Evolutionary conservation across 1,284 basidiomycete species (phyloP), one percentile per base, ranked within the genome.

Genomic region (Cutaneotrichosporon cavernicola): DNA sequence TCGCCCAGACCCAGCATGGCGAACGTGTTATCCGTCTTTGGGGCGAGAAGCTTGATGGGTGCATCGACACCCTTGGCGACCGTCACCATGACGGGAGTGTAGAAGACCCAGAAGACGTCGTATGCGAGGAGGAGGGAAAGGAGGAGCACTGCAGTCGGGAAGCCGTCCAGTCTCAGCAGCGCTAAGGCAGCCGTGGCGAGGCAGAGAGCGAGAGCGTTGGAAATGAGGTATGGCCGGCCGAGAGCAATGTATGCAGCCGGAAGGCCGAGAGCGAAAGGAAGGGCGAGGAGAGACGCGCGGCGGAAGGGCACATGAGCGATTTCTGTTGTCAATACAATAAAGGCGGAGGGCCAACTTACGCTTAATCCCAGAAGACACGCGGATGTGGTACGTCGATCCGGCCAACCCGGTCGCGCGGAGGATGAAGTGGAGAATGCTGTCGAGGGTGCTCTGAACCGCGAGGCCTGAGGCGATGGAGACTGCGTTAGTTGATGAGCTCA

Each of bases 11-110:
- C 96, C 31, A 99, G 88, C 88, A 98, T 90, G 38, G 30, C 22
- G 14, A 21, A 26, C 16, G 47, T 26, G 56, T 84, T 80, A 49
- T 80, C 81, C n/a, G 61, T 73, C 63, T 91, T 92, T 0, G 92
- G 89, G 85, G 90, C 94, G 46, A 94, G 83, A 43, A 96, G 77
- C 80, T 96, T 96, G 81, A 96, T 97, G 14, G 96, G 96, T n/a
- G 90, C 88, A 72, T 98, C 94, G 63, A 98, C 86, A 62, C 86
- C 88, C 40, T 90, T 94, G 1, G 96, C 96, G 0, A 98, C 96
- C 69, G 89, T 88, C 36, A 95, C 89, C 93, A 96, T 95, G 38
- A 80, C 78, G 34, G 76, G 76, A 3, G 78, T 80, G 49, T 72
- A 76, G 64, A 80, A 80, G 47, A 79, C 76, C 90, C 80, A 81